Percentiles rank a stretch among this genome's conserved stretches.
phyloP scores from a whole-genome alignment of 371 early-diverging fungal species.

The Thermomucor indicae-seudaticae region DNA sequence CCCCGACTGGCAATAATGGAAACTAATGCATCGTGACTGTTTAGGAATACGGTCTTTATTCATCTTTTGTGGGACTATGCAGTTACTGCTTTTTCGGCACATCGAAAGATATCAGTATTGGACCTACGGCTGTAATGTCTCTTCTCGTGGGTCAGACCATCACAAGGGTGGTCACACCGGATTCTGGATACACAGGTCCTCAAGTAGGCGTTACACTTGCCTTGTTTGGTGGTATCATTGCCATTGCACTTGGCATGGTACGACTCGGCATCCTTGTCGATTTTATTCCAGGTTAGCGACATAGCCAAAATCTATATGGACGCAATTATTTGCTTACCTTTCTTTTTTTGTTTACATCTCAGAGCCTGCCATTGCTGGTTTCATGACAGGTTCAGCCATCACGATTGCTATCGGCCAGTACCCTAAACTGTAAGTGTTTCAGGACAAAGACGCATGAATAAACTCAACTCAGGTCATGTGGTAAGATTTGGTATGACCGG shows the following conservation, averaged over 20 bases:
- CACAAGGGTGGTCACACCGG: constrained; percentile 22
- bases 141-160: constrained; percentile 72
- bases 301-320: not conserved
- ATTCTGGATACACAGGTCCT: constrained; percentile 34
- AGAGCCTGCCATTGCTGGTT: constrained; percentile 68
- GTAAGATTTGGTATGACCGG: constrained; percentile 58
- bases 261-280: constrained; percentile 84
- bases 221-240: constrained; percentile 58
- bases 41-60: constrained; percentile 14
- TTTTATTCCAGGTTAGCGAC: constrained; percentile 64
- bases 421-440: constrained; percentile 13
- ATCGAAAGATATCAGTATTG: constrained; percentile 84
- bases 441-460: not conserved
- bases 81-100: constrained; percentile 81
- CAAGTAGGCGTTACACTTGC: constrained; percentile 56
- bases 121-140: constrained; percentile 84
- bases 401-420: constrained; percentile 75
- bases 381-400: constrained; percentile 69
- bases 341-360: constrained; percentile 58
- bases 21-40: not conserved
- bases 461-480: not conserved
- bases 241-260: constrained; percentile 66
- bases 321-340: constrained; percentile 29
- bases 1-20: not conserved
- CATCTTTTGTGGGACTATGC: constrained; percentile 68